These are phyloP conservation scores for Phytophthora ramorum DNA, from an alignment of 352 stramenopile species.

Conservation along the genomic window DNA sequence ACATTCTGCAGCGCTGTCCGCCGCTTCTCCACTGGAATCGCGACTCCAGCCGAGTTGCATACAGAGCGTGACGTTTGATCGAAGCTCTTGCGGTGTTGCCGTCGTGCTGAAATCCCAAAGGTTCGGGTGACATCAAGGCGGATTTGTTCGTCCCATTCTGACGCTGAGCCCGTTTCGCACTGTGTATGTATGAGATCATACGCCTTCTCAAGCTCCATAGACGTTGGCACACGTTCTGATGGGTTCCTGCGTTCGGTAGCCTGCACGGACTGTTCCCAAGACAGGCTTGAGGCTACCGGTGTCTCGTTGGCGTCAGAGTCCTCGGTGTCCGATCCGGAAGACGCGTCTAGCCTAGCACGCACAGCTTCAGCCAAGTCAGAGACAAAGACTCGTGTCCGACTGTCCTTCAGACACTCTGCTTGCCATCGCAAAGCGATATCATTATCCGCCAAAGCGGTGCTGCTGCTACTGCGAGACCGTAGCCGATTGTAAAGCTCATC, in stretches of 20 bases:
- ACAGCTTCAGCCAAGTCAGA: constrained; percentile 65
- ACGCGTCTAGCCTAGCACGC: constrained; percentile 41
- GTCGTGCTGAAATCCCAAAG: constrained; percentile 68
- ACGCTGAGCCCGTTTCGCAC: constrained; percentile 36
- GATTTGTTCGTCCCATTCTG: constrained; percentile 72
- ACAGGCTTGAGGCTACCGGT: constrained; percentile 23
- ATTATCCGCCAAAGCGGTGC: constrained; percentile 5
- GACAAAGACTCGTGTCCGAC: constrained; percentile 53
- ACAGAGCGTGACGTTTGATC: constrained; percentile 14
- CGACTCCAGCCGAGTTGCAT: constrained; percentile 19
- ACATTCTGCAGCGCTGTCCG: constrained; percentile 62
- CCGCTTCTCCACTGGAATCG: constrained; percentile 39
- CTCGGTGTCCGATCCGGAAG: constrained; percentile 57
- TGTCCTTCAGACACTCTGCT: constrained; percentile 53
- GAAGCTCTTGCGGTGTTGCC: constrained; percentile 38
- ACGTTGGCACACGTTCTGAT: constrained; percentile 9
- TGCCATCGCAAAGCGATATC: constrained; percentile 51
- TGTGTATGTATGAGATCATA: constrained; percentile 63
- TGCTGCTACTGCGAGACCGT: constrained; percentile 21
- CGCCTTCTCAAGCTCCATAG: constrained; percentile 29
- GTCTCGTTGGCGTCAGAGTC: constrained; percentile 41
- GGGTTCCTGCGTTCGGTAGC: constrained; percentile 1
- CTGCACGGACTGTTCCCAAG: constrained; percentile 23
- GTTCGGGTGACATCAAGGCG: constrained; percentile 68
- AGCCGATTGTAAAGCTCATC: constrained; percentile 39